These are phyloP conservation scores for Dactylorhiza incarnata DNA, from an alignment of 106 monocot genomes.

Conservation along the genomic window DNA sequence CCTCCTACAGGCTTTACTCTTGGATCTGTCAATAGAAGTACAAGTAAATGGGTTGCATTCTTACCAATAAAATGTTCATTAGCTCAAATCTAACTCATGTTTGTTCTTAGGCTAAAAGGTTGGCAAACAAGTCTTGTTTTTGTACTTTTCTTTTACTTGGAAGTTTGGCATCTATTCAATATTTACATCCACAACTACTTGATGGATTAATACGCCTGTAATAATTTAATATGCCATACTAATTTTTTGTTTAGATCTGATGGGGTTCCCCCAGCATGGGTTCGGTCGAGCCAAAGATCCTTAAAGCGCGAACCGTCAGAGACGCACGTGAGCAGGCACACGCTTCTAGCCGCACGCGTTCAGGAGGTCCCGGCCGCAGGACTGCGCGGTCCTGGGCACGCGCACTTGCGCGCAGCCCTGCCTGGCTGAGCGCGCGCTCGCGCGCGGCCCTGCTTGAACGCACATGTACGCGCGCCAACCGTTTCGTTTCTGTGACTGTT, in stretches of 20 bases:
- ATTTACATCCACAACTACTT: not conserved
- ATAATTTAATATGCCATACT: not conserved
- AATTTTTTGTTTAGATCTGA: not conserved
- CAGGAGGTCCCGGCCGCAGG: too few species aligned
- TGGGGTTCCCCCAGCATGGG: too few species aligned
- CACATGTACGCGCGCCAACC: too few species aligned
- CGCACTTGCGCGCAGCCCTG: too few species aligned
- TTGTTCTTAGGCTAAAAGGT: not conserved
- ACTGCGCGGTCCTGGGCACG: too few species aligned
- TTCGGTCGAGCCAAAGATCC: too few species aligned
- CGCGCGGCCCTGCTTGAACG: too few species aligned
- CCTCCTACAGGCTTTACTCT: not conserved
- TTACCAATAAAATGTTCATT: constrained; percentile 1
- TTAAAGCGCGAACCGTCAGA: too few species aligned
- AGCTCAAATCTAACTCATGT: not conserved
- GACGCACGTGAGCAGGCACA: too few species aligned
- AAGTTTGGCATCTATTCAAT: not conserved
- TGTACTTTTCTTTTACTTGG: not conserved
- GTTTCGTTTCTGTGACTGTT: too few species aligned
- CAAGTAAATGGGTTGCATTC: not conserved
- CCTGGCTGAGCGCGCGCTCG: too few species aligned
- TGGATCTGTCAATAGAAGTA: not conserved
- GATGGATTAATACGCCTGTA: not conserved
- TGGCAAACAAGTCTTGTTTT: not conserved
- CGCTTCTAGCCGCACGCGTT: too few species aligned